Percentiles rank a stretch among this genome's conserved stretches.
phyloP scores from a whole-genome alignment of 345 rosid species.

The Salix arbutifolia region DNA sequence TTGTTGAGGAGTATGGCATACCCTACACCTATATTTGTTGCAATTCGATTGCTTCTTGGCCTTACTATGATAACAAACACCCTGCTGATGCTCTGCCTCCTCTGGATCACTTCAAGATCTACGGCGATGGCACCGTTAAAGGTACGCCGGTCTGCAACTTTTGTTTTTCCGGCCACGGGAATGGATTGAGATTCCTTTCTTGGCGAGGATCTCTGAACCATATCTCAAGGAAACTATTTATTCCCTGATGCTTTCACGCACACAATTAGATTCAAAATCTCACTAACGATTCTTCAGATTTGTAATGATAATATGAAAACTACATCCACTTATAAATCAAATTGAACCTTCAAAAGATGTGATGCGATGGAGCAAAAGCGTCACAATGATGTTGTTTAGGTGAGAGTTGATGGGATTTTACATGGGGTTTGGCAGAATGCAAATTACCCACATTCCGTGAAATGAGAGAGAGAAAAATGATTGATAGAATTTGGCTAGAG shows the following conservation, averaged over 20 bases:
- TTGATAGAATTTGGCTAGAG: not conserved
- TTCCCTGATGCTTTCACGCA: no score
- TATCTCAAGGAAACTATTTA: no score
- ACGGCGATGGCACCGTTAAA: constrained; percentile 65
- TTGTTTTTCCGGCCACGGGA: not conserved
- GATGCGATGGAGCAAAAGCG: not conserved
- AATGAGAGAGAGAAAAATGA: no score
- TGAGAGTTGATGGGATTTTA: not conserved
- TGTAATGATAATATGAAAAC: no score
- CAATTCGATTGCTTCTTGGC: constrained; percentile 80
- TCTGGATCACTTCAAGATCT: constrained; percentile 53
- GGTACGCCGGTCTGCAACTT: constrained; percentile 23
- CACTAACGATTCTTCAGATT: no score
- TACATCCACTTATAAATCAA: no score
- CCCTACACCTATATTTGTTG: constrained; percentile 68
- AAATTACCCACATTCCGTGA: no score
- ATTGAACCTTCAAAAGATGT: no score
- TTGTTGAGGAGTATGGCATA: constrained; percentile 34
- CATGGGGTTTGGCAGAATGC: no score
- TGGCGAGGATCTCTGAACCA: no score
- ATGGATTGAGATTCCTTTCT: not conserved
- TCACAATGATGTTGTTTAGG: not conserved
- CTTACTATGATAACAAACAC: constrained; percentile 57
- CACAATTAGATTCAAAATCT: no score
- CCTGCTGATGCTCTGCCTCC: constrained; percentile 64